Evolutionary conservation across 2,329 filamentous ascomycete species (phyloP), one percentile per base, ranked within the genome.

Genomic region (Lachnellula suecica): DNA sequence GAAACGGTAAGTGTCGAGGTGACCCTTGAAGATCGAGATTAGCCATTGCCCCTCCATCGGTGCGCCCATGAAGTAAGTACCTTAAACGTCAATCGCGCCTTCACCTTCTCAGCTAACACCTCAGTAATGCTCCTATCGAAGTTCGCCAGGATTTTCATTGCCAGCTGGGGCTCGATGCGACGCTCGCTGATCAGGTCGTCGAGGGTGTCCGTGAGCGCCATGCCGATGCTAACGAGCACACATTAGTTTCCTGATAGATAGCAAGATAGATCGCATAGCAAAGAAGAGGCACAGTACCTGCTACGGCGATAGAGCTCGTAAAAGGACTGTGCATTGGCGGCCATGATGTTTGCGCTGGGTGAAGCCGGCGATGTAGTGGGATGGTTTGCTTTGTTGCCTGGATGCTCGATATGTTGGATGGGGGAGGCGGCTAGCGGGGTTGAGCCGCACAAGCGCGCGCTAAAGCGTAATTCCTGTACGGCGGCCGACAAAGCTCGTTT

Each of bases 301-400:
- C 91, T 96, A 77, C 92, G 88, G 66, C 94, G 90, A 74, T 99
- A 99, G 68, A 99, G 86, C 83, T 99, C 94, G 74, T 97, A 99
- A 78, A 81, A 86, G 62, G 80, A 80, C 70, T 83, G 79, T 58
- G 71, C 72, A 56, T 70, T 73, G 44, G 75, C 72, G 52, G 80
- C 74, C 73, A 81, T 81, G 58, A 58, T 70, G 51, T 41, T 51
- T 42, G 38, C 22, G 22, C 25, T 57, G 40, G 47, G 11, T 38
- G 34, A 45, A 35, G 43, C 31, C 49, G 56, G 44, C 41, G 56
- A 53, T 61, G 61, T 53, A 56, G 49, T 53, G 37, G 31, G 19
- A 20, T 22, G 38, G 52, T 49, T 47, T 42, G 41, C 44, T 44
- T 51, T 56, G 44, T 43, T 23, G 42, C 29, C 23, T 44, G 37